Conservation (phyloP, 2,329 filamentous ascomycete genomes). For the Neonectria faginata region DNA sequence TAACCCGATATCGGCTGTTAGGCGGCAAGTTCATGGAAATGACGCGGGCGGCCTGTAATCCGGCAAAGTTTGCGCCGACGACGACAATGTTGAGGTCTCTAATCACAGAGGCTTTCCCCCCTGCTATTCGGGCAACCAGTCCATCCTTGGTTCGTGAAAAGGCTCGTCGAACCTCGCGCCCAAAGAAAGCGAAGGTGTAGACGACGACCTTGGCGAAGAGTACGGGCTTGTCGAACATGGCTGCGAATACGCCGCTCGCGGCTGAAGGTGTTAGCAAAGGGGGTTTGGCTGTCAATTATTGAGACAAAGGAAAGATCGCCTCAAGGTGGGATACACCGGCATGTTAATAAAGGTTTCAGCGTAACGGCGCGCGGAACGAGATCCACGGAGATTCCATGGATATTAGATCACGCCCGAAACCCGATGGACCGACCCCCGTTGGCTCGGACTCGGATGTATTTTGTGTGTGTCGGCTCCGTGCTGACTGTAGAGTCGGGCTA, state of each 20-base stretch:
- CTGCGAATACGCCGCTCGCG: background rate
- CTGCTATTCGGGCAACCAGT: conserved; percentile 21
- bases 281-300: background rate
- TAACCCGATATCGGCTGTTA: conserved; percentile 59
- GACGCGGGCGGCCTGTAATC: conserved; percentile 60
- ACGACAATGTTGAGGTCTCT: conserved; percentile 63
- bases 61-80: conserved; percentile 69
- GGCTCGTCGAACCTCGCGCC: conserved; percentile 37
- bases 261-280: background rate
- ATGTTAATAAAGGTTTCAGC: background rate
- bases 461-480: background rate
- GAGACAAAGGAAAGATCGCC: background rate
- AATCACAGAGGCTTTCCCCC: conserved; percentile 24
- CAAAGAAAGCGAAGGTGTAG: conserved; percentile 43
- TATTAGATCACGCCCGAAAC: background rate
- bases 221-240: conserved; percentile 47
- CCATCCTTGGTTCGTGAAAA: conserved; percentile 27
- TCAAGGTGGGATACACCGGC: background rate
- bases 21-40: conserved; percentile 62
- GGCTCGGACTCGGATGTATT: background rate
- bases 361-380: too few relatives aligned
- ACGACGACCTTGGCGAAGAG: conserved; percentile 47
- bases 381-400: conserved; percentile 10
- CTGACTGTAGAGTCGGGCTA: background rate
- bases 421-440: background rate